phyloP scores from a whole-genome alignment of 179 eudicot species.

The Corrigiola litoralis region DNA sequence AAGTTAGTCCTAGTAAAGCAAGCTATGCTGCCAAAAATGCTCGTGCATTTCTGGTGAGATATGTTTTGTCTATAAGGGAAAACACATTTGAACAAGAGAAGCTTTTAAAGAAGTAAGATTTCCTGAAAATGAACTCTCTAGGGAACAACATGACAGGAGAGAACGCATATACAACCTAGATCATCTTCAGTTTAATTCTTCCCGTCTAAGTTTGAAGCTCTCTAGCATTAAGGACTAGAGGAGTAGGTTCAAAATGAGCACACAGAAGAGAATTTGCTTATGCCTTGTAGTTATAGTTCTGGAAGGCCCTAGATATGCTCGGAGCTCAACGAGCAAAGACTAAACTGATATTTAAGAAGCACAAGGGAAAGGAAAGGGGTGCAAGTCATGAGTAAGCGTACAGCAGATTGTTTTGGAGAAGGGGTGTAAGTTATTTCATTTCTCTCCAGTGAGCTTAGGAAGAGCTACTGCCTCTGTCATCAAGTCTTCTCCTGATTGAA shows the following conservation, averaged over 20 bases:
- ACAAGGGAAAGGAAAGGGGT: too few relatives aligned
- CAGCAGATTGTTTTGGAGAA: too few relatives aligned
- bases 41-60: slow-evolving; percentile 72
- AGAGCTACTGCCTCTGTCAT: too few relatives aligned
- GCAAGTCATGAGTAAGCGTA: too few relatives aligned
- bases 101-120: slow-evolving; percentile 31
- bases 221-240: slow-evolving; percentile 24
- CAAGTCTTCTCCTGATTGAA: too few relatives aligned
- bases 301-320: slow-evolving; percentile 14
- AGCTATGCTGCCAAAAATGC: slow-evolving; percentile 55
- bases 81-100: slow-evolving; percentile 63
- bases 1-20: slow-evolving; percentile 46
- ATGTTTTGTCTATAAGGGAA: slow-evolving; percentile 67
- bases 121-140: too few relatives aligned
- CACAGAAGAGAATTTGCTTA: slow-evolving; percentile 22
- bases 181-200: slow-evolving; percentile 29
- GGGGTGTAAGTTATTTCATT: too few relatives aligned
- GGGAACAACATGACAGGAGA: slow-evolving; percentile 10
- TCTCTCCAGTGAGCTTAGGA: too few relatives aligned
- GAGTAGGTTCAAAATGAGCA: slow-evolving; percentile 25
- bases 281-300: slow-evolving; percentile 18
- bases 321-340: slow-evolving; percentile 20
- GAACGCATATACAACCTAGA: slow-evolving; percentile 27
- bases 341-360: too few relatives aligned
- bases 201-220: slow-evolving; percentile 12